Conservation (phyloP, 768 basidiomycete species). For the Dioszegia aurantiaca region DNA sequence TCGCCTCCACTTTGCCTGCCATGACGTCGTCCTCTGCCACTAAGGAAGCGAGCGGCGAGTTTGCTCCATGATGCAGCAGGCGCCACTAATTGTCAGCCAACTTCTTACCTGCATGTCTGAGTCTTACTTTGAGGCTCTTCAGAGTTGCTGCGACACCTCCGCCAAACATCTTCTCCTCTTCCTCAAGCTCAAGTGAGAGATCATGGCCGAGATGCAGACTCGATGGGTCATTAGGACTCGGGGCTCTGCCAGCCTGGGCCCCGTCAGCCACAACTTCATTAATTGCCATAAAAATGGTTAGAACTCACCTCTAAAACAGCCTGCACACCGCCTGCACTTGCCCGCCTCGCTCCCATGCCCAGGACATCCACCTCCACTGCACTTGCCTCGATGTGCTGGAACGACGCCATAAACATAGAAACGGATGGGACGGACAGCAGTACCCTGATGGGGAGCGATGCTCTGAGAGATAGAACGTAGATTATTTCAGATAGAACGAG, state of each 20-base stretch:
- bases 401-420: constrained; percentile 25
- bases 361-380: constrained; percentile 31
- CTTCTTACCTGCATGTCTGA: not conserved
- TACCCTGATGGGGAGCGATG: constrained; percentile 27
- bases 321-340: constrained; percentile 14
- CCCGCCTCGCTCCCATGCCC: constrained; percentile 14
- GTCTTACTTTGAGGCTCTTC: constrained; percentile 35
- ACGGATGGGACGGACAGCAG: constrained; percentile 40
- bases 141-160: constrained; percentile 26
- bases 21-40: constrained; percentile 2
- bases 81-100: constrained; percentile 23
- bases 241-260: too few species aligned
- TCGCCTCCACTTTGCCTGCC: constrained; percentile 19
- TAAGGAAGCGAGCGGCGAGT: constrained; percentile 24
- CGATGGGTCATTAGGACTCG: not conserved
- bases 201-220: constrained; percentile 15
- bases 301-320: constrained; percentile 20
- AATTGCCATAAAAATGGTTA: too few species aligned
- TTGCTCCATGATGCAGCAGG: constrained; percentile 29
- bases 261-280: too few species aligned
- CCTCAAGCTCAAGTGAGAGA: constrained; percentile 24
- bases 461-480: constrained; percentile 32
- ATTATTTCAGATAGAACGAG: constrained; percentile 32
- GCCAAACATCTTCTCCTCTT: constrained; percentile 28
- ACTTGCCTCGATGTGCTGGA: constrained; percentile 34